A percentile compares a stretch with the other conserved stretches of the same genome.
phyloP scores from a whole-genome alignment of 345 rosid genomes.

The Luvunga scandens region DNA sequence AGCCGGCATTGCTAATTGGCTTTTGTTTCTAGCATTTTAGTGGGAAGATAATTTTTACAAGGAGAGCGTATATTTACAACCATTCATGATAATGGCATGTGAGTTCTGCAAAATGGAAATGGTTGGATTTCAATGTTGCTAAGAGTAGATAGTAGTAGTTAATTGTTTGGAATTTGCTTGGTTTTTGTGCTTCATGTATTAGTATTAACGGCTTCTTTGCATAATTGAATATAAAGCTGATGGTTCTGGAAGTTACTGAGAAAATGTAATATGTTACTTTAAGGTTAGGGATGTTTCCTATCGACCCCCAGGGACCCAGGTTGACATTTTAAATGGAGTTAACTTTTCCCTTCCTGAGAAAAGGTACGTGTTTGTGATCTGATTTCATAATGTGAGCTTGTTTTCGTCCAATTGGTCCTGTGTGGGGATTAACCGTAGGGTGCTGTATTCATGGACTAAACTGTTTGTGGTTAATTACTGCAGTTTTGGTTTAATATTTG shows the following conservation, averaged over 20 bases:
- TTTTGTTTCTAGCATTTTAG: background rate
- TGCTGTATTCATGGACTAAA: constrained; percentile 1
- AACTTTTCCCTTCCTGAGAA: constrained; percentile 75
- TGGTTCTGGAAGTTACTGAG: constrained; percentile 19
- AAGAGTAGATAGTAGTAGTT: background rate
- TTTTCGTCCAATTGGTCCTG: background rate
- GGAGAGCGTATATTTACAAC: background rate
- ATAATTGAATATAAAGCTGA: background rate
- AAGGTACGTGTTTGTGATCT: constrained; percentile 37
- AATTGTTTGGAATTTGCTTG: background rate
- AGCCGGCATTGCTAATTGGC: background rate
- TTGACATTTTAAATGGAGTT: constrained; percentile 67
- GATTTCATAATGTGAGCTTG: background rate
- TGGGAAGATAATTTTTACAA: background rate
- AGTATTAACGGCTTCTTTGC: constrained; percentile 4
- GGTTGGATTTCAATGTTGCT: background rate
- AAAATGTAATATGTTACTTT: constrained; percentile 2
- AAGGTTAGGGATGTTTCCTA: constrained; percentile 67
- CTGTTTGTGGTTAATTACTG: constrained; percentile 14
- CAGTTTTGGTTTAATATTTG: constrained; percentile 95
- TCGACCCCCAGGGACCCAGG: constrained; percentile 79
- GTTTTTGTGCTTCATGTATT: background rate
- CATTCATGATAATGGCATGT: background rate
- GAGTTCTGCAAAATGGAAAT: too few species aligned
- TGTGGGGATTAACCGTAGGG: background rate